Evolutionary conservation across 345 rosid genomes (phyloP).

Genomic region (Camelina laxa): DNA sequence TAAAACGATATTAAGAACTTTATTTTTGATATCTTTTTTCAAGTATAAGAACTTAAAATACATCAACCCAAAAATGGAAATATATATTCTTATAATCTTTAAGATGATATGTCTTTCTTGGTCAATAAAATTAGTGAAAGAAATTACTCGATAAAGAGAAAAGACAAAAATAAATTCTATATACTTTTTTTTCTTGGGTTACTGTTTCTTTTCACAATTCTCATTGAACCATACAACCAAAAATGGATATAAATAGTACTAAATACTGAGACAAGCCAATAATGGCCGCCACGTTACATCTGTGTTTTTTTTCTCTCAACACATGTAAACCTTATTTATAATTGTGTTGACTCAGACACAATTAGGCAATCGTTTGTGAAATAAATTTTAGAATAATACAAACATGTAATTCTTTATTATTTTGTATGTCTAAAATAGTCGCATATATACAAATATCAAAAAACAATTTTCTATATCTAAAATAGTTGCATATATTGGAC

Average conservation of each 20-base stretch:
- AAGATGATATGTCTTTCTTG: too few species aligned
- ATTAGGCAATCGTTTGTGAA: conserved; percentile 3
- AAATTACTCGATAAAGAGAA: not conserved
- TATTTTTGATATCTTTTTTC: too few species aligned
- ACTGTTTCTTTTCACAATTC: not conserved
- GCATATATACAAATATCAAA: not conserved
- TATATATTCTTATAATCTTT: too few species aligned
- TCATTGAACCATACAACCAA: not conserved
- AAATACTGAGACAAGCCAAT: conserved; percentile 7
- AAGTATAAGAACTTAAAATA: too few species aligned
- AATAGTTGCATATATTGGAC: too few species aligned
- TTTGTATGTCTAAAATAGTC: not conserved
- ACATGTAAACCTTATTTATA: not conserved
- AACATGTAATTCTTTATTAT: too few species aligned
- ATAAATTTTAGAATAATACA: not conserved
- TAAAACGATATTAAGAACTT: too few species aligned
- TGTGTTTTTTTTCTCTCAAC: conserved; percentile 5
- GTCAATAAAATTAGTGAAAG: not conserved
- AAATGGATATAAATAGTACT: not conserved
- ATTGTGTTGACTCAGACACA: conserved; percentile 9
- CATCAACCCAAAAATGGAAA: too few species aligned
- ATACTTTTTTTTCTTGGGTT: too few species aligned
- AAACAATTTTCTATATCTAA: too few species aligned
- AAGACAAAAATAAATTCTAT: not conserved
- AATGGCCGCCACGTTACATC: conserved; percentile 40